Evolutionary conservation across 352 stramenopile genomes (phyloP).

Genomic region (Phytopythium litorale): DNA sequence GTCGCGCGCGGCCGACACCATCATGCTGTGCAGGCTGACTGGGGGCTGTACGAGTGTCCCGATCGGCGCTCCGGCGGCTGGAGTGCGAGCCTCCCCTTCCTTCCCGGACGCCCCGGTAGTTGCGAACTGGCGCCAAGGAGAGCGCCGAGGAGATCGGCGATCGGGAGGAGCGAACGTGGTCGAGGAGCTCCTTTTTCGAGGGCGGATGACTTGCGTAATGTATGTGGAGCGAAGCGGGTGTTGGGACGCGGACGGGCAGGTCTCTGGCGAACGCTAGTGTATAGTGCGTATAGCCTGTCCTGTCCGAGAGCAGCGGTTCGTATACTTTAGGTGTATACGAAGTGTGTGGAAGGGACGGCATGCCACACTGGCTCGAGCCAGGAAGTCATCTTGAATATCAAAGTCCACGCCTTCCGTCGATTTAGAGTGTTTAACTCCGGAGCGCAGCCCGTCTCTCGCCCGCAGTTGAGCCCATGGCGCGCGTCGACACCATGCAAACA

Average conservation of each 20-base stretch:
- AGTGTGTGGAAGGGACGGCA: neutral
- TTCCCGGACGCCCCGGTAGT: neutral
- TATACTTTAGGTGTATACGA: neutral
- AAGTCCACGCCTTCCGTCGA: neutral
- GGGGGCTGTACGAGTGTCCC: too few relatives aligned
- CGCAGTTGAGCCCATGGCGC: neutral
- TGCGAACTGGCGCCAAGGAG: neutral
- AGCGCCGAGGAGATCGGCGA: neutral
- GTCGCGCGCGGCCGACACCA: slow-evolving; percentile 15
- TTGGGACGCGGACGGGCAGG: neutral
- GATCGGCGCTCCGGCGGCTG: too few relatives aligned
- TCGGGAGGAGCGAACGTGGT: neutral
- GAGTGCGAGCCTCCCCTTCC: neutral
- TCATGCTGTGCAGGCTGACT: neutral
- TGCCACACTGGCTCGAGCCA: neutral
- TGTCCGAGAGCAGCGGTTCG: neutral
- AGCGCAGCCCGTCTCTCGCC: neutral
- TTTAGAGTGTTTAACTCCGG: neutral
- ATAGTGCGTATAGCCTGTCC: neutral
- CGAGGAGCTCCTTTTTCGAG: neutral
- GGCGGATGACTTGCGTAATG: neutral
- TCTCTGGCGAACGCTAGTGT: slow-evolving; percentile 1
- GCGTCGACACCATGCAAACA: neutral
- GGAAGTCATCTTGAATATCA: neutral
- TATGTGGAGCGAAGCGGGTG: neutral